Percentiles rank a stretch among this genome's conserved stretches.
These are phyloP conservation scores for Oxyria digyna DNA, from an alignment of 148 eudicot species.

Conservation along the genomic window DNA sequence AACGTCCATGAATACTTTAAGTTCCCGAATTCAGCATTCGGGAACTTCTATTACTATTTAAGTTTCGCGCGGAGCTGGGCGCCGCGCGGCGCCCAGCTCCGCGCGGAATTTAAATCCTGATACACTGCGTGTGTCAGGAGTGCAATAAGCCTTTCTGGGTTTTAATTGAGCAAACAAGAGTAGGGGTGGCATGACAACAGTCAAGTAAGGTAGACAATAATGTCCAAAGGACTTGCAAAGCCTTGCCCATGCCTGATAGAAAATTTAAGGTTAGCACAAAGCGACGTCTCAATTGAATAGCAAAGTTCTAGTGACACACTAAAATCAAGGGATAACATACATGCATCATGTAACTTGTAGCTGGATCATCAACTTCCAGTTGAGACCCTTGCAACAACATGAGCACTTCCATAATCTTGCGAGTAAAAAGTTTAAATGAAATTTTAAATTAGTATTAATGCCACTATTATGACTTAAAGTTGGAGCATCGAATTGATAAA, in stretches of 20 bases:
- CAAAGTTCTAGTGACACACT: background rate
- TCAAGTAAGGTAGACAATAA: slow-evolving; percentile 95
- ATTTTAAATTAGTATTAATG: background rate
- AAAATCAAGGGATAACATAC: slow-evolving; percentile 20
- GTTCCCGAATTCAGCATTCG: no score
- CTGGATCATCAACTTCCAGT: slow-evolving; percentile 93
- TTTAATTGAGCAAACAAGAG: slow-evolving; percentile 92
- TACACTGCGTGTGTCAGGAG: no score
- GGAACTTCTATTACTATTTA: no score
- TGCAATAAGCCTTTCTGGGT: no score
- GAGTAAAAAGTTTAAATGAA: background rate
- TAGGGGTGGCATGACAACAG: slow-evolving; percentile 88
- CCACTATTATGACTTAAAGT: background rate
- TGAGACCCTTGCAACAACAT: slow-evolving; percentile 92
- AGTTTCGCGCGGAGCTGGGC: no score
- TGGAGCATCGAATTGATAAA: background rate
- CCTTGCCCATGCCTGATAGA: slow-evolving; percentile 86
- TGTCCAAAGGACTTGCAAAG: slow-evolving; percentile 99
- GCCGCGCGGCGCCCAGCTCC: no score
- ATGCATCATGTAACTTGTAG: slow-evolving; percentile 92
- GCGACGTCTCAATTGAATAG: slow-evolving; percentile 5
- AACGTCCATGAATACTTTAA: no score
- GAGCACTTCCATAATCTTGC: slow-evolving; percentile 94
- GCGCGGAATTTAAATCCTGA: no score
- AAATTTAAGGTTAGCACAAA: background rate